phyloP scores from a whole-genome alignment of 257 asterid species.

The Hygrophila difformis region DNA sequence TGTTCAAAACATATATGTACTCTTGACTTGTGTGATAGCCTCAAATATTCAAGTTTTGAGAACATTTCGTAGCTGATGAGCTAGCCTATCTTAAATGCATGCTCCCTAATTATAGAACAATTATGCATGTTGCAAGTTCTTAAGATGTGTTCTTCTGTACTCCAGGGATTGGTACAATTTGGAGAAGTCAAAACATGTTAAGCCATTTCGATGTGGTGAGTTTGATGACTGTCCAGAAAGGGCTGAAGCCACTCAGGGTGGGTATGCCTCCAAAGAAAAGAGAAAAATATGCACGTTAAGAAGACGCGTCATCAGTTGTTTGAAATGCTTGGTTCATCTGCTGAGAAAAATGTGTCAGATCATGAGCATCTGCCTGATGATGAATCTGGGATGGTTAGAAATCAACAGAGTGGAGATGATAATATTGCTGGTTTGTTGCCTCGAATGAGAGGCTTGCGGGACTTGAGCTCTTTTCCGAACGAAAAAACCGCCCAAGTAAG shows the following conservation, averaged over 20 bases:
- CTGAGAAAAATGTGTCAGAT: conserved; percentile 31
- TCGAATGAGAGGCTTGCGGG: conserved; percentile 77
- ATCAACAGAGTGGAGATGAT: conserved; percentile 48
- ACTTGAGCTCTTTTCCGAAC: no score
- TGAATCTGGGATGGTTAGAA: conserved; percentile 32
- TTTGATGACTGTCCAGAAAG: conserved; percentile 91
- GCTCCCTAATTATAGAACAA: no score
- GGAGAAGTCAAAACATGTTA: conserved; percentile 97
- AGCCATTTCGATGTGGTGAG: conserved; percentile 93
- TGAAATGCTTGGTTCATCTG: conserved; percentile 32
- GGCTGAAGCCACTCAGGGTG: conserved; percentile 88
- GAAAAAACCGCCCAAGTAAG: no score
- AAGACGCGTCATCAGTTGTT: conserved; percentile 63
- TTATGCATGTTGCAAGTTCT: no score
- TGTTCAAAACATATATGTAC: no score
- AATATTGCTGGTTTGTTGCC: conserved; percentile 43
- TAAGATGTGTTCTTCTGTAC: no score
- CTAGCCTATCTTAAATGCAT: no score
- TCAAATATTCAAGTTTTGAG: no score
- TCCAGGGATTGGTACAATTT: conserved; percentile 96
- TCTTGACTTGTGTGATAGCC: no score
- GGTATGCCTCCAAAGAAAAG: conserved; percentile 97
- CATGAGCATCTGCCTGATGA: conserved; percentile 21
- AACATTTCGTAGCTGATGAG: no score
- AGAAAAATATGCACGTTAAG: conserved; percentile 97